Percentiles rank a stretch among this genome's conserved stretches.
Conservation (phyloP, 2,329 filamentous ascomycete species). For the Thielaviopsis punctulata region DNA sequence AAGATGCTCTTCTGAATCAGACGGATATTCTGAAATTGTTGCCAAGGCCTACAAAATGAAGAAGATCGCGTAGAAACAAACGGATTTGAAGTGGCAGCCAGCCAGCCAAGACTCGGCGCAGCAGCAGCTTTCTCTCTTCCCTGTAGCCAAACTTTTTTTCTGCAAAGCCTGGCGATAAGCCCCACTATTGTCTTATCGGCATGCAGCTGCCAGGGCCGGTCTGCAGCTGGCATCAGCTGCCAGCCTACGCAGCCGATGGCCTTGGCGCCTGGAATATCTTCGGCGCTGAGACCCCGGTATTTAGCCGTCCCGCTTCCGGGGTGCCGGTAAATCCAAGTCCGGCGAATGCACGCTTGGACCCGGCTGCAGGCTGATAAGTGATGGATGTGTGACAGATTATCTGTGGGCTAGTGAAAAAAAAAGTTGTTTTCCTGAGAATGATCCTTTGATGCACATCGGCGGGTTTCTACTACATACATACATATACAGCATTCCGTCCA, state of each 20-base stretch:
- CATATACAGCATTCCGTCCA: too few relatives aligned
- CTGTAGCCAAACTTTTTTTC: conserved; percentile 9
- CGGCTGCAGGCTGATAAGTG: too few relatives aligned
- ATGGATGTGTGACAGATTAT: neutral
- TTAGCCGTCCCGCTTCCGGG: neutral
- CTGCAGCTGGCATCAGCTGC: neutral
- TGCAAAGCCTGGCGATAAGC: conserved; percentile 8
- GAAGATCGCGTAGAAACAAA: neutral
- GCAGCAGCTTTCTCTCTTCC: neutral
- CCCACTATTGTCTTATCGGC: conserved; percentile 7
- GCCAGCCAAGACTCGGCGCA: neutral
- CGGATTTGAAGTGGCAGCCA: neutral
- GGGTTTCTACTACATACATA: too few relatives aligned
- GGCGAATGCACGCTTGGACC: neutral
- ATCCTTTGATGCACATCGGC: too few relatives aligned
- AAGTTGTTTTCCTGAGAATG: too few relatives aligned
- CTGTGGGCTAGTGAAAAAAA: too few relatives aligned
- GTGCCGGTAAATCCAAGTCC: neutral
- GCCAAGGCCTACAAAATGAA: neutral
- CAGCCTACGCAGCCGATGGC: neutral
- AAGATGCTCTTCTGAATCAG: neutral
- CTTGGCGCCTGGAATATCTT: neutral
- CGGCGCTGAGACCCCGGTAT: neutral
- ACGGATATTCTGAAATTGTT: neutral
- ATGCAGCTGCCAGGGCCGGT: neutral